These are phyloP conservation scores for Pythium angustatum DNA, from an alignment of 352 stramenopile genomes.

Conservation along the genomic window DNA sequence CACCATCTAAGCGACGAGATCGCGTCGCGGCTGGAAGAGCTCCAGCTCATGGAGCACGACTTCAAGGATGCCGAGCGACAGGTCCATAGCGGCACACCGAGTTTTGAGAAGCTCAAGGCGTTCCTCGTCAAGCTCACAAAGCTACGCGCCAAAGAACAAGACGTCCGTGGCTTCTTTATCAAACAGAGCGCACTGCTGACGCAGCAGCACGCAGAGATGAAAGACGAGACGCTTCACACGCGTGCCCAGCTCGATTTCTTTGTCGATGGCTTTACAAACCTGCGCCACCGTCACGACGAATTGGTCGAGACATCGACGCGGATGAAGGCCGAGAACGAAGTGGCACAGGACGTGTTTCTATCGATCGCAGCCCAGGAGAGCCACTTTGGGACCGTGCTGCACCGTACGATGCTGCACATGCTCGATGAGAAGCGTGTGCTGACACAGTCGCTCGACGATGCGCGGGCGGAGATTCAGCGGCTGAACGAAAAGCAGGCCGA, in stretches of 20 bases:
- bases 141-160: constrained; percentile 62
- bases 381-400: constrained; percentile 53
- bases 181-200: constrained; percentile 49
- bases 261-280: constrained; percentile 69
- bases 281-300: constrained; percentile 63
- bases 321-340: constrained; percentile 67
- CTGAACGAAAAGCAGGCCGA: constrained; percentile 42
- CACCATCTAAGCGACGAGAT: constrained; percentile 69
- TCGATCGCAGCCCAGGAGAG: constrained; percentile 61
- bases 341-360: constrained; percentile 53
- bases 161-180: constrained; percentile 52
- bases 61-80: constrained; percentile 66
- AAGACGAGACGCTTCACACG: constrained; percentile 60
- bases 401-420: constrained; percentile 45
- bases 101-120: constrained; percentile 78
- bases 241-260: constrained; percentile 76
- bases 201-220: constrained; percentile 57
- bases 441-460: constrained; percentile 25
- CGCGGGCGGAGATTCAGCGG: constrained; percentile 30
- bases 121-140: constrained; percentile 66
- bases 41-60: constrained; percentile 48
- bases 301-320: constrained; percentile 53
- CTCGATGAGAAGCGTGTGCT: constrained; percentile 42
- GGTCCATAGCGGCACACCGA: constrained; percentile 53
- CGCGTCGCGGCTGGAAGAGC: constrained; percentile 34